Conservation (phyloP, 2,329 filamentous ascomycete species). For the Grosmannia serpens region DNA sequence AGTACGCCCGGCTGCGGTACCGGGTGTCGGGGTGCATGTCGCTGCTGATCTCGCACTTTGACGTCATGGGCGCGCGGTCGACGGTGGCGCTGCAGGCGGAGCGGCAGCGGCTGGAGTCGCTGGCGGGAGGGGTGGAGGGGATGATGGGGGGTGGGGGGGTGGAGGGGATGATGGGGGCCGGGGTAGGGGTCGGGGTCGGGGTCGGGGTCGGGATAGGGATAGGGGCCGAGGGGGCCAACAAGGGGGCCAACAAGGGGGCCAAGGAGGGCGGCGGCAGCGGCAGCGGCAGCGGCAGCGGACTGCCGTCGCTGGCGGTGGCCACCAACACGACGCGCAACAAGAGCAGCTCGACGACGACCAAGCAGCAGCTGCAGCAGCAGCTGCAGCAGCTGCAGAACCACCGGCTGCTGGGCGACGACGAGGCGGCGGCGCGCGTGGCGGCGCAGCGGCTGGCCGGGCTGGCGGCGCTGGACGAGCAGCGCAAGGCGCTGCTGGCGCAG, state of each 20-base stretch:
- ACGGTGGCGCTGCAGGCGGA: constrained; percentile 90
- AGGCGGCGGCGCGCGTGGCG: constrained; percentile 63
- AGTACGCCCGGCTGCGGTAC: constrained; percentile 69
- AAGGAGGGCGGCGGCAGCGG: no score
- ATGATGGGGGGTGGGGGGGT: background rate
- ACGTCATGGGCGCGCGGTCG: constrained; percentile 95
- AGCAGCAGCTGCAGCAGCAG: background rate
- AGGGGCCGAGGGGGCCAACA: no score
- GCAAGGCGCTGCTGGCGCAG: constrained; percentile 72
- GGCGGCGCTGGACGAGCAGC: constrained; percentile 61
- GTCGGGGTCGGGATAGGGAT: no score
- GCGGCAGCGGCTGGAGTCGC: constrained; percentile 77
- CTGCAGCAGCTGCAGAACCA: background rate
- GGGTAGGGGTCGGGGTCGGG: background rate
- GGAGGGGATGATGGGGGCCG: background rate
- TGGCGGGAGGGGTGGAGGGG: constrained; percentile 18
- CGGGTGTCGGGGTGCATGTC: constrained; percentile 98
- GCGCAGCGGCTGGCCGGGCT: constrained; percentile 66
- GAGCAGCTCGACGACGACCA: no score
- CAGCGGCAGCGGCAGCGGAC: background rate
- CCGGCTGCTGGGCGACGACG: constrained; percentile 60
- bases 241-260: background rate
- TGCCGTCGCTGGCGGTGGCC: background rate
- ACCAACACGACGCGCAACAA: no score
- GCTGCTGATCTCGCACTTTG: constrained; percentile 92